A percentile compares a stretch with the other conserved stretches of the same genome.
phyloP scores from a whole-genome alignment of 1,139 yeast species.

The Taiozyma sp. region DNA sequence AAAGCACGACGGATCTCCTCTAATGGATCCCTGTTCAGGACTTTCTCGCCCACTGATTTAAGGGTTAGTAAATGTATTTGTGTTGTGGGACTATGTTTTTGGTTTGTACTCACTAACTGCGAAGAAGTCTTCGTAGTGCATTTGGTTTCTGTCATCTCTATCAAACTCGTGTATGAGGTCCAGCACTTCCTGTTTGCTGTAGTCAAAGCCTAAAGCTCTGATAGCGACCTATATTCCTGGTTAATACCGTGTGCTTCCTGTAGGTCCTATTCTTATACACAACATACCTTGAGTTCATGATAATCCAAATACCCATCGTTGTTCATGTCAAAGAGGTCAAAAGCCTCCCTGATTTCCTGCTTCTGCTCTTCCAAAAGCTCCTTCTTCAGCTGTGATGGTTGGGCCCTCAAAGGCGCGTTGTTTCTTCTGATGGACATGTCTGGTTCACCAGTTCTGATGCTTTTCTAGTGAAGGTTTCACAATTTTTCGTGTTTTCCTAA shows the following conservation, averaged over 20 bases:
- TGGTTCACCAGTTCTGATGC: neutral
- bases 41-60: constrained; percentile 22
- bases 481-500: neutral
- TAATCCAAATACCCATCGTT: constrained; percentile 86
- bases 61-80: neutral
- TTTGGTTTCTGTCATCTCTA: constrained; percentile 64
- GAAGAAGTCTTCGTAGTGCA: constrained; percentile 78
- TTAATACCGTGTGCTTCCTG: neutral
- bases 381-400: constrained; percentile 34
- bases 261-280: neutral
- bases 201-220: constrained; percentile 90
- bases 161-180: constrained; percentile 80
- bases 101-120: constrained; percentile 38
- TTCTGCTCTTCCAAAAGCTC: constrained; percentile 86
- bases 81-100: constrained; percentile 24
- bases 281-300: constrained; percentile 63
- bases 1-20: constrained; percentile 93
- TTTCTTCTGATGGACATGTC: neutral
- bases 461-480: neutral
- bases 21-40: constrained; percentile 75
- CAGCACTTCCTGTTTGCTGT: constrained; percentile 72
- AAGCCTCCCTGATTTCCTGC: constrained; percentile 92
- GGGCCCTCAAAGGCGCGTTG: constrained; percentile 5
- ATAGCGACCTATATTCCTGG: constrained; percentile 52
- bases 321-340: constrained; percentile 87